Conservation (phyloP, 768 basidiomycete species). For the Serpula lacrymans region DNA sequence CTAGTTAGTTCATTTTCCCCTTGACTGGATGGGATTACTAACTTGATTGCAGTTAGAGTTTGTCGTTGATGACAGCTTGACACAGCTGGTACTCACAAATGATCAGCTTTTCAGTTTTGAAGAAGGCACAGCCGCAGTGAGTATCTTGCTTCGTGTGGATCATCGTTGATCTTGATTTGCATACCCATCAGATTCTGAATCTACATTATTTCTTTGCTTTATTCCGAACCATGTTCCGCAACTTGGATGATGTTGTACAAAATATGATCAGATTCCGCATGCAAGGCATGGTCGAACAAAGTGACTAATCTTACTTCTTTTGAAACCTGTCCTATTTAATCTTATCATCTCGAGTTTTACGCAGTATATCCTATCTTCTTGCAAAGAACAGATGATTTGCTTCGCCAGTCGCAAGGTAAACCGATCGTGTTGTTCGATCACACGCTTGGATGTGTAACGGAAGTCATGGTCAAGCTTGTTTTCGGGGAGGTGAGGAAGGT, state of each 20-base stretch:
- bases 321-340: not conserved
- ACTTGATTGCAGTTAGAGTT: slow-evolving; percentile 26
- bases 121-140: slow-evolving; percentile 26
- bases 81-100: slow-evolving; percentile 25
- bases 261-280: slow-evolving; percentile 25
- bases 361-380: slow-evolving; percentile 24
- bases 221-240: slow-evolving; percentile 25
- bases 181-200: slow-evolving; percentile 24
- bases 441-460: slow-evolving; percentile 25
- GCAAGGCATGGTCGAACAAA: slow-evolving; percentile 18
- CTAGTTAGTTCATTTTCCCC: slow-evolving; percentile 13
- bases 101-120: slow-evolving; percentile 31
- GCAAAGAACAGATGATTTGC: slow-evolving; percentile 14
- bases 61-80: slow-evolving; percentile 25
- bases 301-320: slow-evolving; percentile 3
- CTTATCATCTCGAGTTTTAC: not conserved
- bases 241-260: slow-evolving; percentile 26
- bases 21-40: not conserved
- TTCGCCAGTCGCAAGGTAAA: slow-evolving; percentile 6
- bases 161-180: not conserved
- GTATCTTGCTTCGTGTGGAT: not conserved
- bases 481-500: slow-evolving; percentile 23
- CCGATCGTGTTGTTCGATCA: slow-evolving; percentile 24
- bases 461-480: slow-evolving; percentile 28
- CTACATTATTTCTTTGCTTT: slow-evolving; percentile 24